Evolutionary conservation across 2,329 filamentous ascomycete species (phyloP).

Genomic region (Didymella lethalis): DNA sequence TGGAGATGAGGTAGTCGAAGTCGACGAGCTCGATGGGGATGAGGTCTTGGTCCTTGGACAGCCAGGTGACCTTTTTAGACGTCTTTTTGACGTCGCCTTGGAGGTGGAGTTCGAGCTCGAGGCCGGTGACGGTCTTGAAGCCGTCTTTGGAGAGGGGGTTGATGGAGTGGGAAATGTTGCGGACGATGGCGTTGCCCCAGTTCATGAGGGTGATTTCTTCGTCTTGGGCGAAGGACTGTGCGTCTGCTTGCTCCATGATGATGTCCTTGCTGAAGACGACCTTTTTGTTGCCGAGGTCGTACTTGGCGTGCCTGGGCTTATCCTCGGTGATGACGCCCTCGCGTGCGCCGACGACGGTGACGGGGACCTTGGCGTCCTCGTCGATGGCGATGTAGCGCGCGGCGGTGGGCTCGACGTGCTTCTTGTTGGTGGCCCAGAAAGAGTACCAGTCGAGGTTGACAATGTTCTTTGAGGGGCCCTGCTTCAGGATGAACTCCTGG

Average conservation of each 20-base stretch:
- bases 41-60: conserved; percentile 79
- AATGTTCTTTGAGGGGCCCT: conserved; percentile 84
- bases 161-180: conserved; percentile 65
- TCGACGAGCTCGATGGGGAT: conserved; percentile 87
- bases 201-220: conserved; percentile 97
- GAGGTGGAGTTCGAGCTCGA: conserved; percentile 88
- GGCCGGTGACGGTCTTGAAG: conserved; percentile 65
- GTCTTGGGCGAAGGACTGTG: conserved; percentile 77
- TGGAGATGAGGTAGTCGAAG: conserved; percentile 94
- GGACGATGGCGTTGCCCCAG: conserved; percentile 90
- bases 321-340: conserved; percentile 67
- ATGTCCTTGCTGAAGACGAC: conserved; percentile 79
- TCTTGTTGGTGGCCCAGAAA: conserved; percentile 63
- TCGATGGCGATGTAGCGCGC: conserved; percentile 65
- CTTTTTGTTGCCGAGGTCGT: conserved; percentile 85
- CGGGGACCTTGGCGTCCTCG: conserved; percentile 74
- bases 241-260: conserved; percentile 86
- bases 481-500: conserved; percentile 83
- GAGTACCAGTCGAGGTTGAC: conserved; percentile 84
- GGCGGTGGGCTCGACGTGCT: conserved; percentile 60
- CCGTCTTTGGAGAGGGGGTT: conserved; percentile 60
- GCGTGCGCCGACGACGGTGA: conserved; percentile 70
- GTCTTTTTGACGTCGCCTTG: conserved; percentile 94
- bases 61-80: conserved; percentile 95
- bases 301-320: conserved; percentile 89